Percentiles rank a stretch among this genome's conserved stretches.
Evolutionary conservation across 192 early-diverging fungal species (phyloP).

Genomic region (Pilobolus umbonatus): DNA sequence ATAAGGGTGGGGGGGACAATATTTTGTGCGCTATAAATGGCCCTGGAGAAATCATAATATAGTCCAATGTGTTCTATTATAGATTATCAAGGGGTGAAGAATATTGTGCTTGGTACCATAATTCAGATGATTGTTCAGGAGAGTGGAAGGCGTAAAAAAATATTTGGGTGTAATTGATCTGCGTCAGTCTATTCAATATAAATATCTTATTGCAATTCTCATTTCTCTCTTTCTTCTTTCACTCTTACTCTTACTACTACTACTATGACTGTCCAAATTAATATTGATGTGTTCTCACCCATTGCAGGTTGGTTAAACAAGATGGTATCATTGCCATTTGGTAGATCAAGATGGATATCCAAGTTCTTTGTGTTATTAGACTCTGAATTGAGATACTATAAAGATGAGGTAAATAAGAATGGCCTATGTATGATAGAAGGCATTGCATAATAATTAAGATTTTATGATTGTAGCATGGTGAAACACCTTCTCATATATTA

Average conservation of each 20-base stretch:
- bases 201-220: neutral
- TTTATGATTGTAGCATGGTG: slow-evolving; percentile 14
- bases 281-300: neutral
- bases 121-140: no score
- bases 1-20: no score
- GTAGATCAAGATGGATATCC: slow-evolving; percentile 20
- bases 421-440: no score
- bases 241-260: neutral
- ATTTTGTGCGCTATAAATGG: no score
- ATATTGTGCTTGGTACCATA: no score
- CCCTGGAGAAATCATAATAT: no score
- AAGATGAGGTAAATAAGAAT: slow-evolving; percentile 11
- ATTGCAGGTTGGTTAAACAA: slow-evolving; percentile 9
- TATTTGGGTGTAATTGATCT: no score
- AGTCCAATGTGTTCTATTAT: no score
- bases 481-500: slow-evolving; percentile 9
- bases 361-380: slow-evolving; percentile 25
- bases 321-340: slow-evolving; percentile 10
- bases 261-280: neutral
- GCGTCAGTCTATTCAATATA: no score
- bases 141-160: no score
- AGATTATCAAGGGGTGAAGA: no score
- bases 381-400: slow-evolving; percentile 23
- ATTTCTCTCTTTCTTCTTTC: neutral
- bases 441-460: no score